A percentile compares a stretch with the other conserved stretches of the same genome.
phyloP scores from a whole-genome alignment of 352 stramenopile species.

The Phytophthora syringae region DNA sequence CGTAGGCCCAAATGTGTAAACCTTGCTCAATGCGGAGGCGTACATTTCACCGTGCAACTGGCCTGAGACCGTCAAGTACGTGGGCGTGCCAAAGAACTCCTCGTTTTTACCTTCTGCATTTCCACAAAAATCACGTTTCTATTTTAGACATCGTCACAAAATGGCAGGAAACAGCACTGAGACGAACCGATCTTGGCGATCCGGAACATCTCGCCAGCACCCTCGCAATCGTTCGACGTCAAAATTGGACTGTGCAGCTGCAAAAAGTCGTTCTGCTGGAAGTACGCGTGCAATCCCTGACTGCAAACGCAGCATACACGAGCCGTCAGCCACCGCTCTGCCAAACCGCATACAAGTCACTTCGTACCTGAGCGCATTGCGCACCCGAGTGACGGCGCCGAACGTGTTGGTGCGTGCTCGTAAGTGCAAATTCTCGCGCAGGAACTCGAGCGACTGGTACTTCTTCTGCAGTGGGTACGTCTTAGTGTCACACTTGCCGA shows the following conservation, averaged over 20 bases:
- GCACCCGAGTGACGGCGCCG: constrained; percentile 94
- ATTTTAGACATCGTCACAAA: constrained; percentile 8
- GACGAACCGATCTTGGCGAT: constrained; percentile 81
- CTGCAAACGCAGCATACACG: constrained; percentile 27
- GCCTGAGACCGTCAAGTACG: constrained; percentile 91
- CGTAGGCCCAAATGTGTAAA: constrained; percentile 99
- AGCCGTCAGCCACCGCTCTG: constrained; percentile 4
- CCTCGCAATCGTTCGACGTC: constrained; percentile 98
- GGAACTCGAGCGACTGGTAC: constrained; percentile 97
- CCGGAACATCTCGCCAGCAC: constrained; percentile 98
- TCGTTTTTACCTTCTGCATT: constrained; percentile 81
- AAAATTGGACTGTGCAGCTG: constrained; percentile 94
- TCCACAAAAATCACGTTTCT: constrained; percentile 4
- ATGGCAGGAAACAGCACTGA: neutral
- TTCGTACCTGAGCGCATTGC: constrained; percentile 88
- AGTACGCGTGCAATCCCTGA: constrained; percentile 75
- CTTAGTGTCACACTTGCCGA: constrained; percentile 93
- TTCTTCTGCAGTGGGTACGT: constrained; percentile 99
- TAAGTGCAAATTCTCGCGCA: constrained; percentile 97
- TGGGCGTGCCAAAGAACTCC: constrained; percentile 95
- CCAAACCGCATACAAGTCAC: neutral
- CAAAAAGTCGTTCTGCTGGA: constrained; percentile 81
- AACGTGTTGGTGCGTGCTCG: constrained; percentile 97
- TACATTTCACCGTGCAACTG: constrained; percentile 98
- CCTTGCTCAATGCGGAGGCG: constrained; percentile 95